These are phyloP conservation scores for Linderniella brevidens DNA, from an alignment of 257 asterid genomes.

Conservation along the genomic window DNA sequence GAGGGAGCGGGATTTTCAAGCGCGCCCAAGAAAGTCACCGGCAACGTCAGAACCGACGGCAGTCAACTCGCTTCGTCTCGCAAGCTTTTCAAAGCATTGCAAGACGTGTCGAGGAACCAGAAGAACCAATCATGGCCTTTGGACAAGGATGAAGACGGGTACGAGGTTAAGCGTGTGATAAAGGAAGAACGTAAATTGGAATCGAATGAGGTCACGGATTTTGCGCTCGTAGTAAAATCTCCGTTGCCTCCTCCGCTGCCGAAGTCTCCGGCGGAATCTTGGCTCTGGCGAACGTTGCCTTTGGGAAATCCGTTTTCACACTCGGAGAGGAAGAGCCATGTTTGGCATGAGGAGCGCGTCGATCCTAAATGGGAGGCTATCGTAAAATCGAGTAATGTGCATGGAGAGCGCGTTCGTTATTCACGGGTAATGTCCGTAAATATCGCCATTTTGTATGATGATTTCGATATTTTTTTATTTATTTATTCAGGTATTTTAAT, in stretches of 20 bases:
- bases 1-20: slow-evolving; percentile 74
- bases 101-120: slow-evolving; percentile 37
- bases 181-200: slow-evolving; percentile 9
- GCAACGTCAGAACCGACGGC: slow-evolving; percentile 25
- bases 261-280: slow-evolving; percentile 92
- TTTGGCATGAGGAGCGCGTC: too few relatives aligned
- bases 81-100: slow-evolving; percentile 34
- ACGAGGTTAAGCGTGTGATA: slow-evolving; percentile 16
- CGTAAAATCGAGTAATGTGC: slow-evolving; percentile 45
- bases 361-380: slow-evolving; percentile 72
- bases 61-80: slow-evolving; percentile 36
- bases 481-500: neutral
- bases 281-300: slow-evolving; percentile 85
- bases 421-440: too few relatives aligned
- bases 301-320: slow-evolving; percentile 45
- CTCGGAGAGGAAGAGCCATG: slow-evolving; percentile 19
- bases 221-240: slow-evolving; percentile 23
- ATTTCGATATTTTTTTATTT: neutral
- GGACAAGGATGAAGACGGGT: slow-evolving; percentile 11
- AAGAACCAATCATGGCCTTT: slow-evolving; percentile 7
- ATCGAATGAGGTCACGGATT: slow-evolving; percentile 12
- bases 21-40: slow-evolving; percentile 25
- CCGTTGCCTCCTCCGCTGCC: slow-evolving; percentile 81
- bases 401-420: slow-evolving; percentile 35
- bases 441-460: too few relatives aligned